Percentiles rank a stretch among this genome's conserved stretches.
phyloP scores from a whole-genome alignment of 2,329 filamentous ascomycete genomes.

The Colletotrichum sp. region DNA sequence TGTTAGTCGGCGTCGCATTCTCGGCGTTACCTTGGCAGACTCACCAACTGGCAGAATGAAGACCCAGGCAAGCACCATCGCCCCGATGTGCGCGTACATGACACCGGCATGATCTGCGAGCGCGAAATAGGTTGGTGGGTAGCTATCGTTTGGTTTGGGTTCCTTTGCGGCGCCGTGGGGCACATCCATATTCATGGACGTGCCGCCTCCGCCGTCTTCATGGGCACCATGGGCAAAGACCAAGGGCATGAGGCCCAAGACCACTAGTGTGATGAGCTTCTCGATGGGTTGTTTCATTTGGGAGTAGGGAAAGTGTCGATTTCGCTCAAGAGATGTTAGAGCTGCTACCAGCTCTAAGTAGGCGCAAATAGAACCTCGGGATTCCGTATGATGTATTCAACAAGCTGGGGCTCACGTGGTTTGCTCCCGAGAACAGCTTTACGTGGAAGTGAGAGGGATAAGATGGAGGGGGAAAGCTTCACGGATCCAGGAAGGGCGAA shows the following conservation, averaged over 20 bases:
- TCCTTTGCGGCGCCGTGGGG: slow-evolving; percentile 4
- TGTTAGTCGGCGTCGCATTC: not conserved
- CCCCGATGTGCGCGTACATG: slow-evolving; percentile 72
- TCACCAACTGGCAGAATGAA: slow-evolving; percentile 75
- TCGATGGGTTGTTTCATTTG: not conserved
- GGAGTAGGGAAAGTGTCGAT: not conserved
- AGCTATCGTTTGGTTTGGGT: slow-evolving; percentile 28
- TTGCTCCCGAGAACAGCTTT: not conserved
- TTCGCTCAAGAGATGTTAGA: not conserved
- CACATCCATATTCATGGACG: slow-evolving; percentile 19
- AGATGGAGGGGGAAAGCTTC: not conserved
- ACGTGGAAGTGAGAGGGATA: not conserved
- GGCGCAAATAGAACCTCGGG: not conserved
- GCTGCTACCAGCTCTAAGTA: not conserved
- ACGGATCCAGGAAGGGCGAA: not conserved
- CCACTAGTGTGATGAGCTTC: not conserved
- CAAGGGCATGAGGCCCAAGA: not conserved
- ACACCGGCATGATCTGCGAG: slow-evolving; percentile 55
- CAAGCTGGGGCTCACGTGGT: not conserved
- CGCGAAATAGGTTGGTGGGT: slow-evolving; percentile 64
- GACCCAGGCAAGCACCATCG: slow-evolving; percentile 77
- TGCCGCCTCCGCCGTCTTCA: slow-evolving; percentile 11
- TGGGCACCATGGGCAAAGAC: slow-evolving; percentile 23
- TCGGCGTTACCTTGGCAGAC: slow-evolving; percentile 31
- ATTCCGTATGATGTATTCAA: not conserved